These are phyloP conservation scores for Psilocybe sp. DNA, from an alignment of 768 basidiomycete species.

Conservation along the genomic window DNA sequence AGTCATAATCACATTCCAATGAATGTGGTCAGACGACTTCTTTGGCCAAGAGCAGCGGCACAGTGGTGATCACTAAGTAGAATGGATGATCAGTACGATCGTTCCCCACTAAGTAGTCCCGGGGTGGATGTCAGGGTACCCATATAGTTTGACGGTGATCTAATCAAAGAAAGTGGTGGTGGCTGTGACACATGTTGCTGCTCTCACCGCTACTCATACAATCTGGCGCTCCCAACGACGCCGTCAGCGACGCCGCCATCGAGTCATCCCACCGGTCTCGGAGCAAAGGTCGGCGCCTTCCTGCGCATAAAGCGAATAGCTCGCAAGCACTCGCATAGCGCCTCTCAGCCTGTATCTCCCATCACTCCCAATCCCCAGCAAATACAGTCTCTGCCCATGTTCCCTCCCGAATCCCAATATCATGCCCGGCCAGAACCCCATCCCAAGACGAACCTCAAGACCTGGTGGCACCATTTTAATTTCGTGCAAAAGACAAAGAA, in stretches of 20 bases:
- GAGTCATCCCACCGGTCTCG: conserved; percentile 11
- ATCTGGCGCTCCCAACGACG: conserved; percentile 18
- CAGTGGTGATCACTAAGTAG: too few relatives aligned
- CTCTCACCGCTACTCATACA: conserved; percentile 8
- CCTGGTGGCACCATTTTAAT: conserved; percentile 83
- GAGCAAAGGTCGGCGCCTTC: conserved; percentile 15
- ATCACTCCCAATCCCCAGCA: conserved; percentile 2
- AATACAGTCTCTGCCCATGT: conserved; percentile 5
- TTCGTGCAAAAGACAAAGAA: conserved; percentile 63
- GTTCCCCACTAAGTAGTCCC: too few relatives aligned
- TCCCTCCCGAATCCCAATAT: conserved; percentile 13
- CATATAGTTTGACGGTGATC: neutral
- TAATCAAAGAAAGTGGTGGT: conserved; percentile 2
- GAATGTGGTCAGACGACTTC: too few relatives aligned
- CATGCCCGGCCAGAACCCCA: conserved; percentile 6
- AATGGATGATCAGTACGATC: too few relatives aligned
- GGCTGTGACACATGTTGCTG: conserved; percentile 8
- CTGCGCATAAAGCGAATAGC: conserved; percentile 16
- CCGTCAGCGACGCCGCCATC: too few relatives aligned
- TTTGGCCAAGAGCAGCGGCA: too few relatives aligned
- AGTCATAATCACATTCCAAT: too few relatives aligned
- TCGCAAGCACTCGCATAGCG: conserved; percentile 5
- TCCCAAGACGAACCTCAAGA: conserved; percentile 57
- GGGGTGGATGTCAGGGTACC: too few relatives aligned
- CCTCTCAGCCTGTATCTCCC: neutral